Conservation (phyloP, 176 grass and related monocot species). For the Musa troglodytarum region DNA sequence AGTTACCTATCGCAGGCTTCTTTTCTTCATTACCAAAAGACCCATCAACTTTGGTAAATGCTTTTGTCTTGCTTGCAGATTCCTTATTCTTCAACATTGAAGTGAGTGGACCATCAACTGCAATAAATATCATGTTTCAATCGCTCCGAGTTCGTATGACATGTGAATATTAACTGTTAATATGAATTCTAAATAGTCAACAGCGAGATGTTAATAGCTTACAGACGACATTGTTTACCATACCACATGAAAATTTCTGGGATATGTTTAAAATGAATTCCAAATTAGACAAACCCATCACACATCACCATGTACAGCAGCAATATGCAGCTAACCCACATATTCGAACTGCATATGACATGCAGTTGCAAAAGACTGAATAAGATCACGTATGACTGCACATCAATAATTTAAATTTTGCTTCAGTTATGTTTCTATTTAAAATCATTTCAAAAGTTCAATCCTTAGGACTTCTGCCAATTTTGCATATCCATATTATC, state of each 20-base stretch:
- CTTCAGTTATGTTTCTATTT: too few species aligned
- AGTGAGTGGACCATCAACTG: constrained; percentile 54
- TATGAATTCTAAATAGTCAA: too few species aligned
- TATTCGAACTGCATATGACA: not conserved
- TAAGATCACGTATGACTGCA: not conserved
- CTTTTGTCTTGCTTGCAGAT: constrained; percentile 27
- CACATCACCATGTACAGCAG: not conserved
- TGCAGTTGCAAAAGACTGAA: not conserved
- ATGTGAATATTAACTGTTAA: not conserved
- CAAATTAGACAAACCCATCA: not conserved
- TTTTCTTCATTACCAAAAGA: constrained; percentile 12
- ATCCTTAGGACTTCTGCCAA: too few species aligned
- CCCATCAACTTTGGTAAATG: not conserved
- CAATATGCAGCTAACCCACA: not conserved
- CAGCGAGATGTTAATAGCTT: not conserved
- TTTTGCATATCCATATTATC: too few species aligned
- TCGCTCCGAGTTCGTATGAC: not conserved
- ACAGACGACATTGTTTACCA: not conserved
- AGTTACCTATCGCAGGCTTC: not conserved
- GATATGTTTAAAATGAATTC: not conserved
- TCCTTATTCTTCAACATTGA: constrained; percentile 42
- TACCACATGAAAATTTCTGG: not conserved
- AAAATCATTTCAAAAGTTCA: too few species aligned
- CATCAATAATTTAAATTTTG: too few species aligned
- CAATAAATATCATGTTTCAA: not conserved